phyloP scores from a whole-genome alignment of 2,329 filamentous ascomycete species.

The Fusarium citri region DNA sequence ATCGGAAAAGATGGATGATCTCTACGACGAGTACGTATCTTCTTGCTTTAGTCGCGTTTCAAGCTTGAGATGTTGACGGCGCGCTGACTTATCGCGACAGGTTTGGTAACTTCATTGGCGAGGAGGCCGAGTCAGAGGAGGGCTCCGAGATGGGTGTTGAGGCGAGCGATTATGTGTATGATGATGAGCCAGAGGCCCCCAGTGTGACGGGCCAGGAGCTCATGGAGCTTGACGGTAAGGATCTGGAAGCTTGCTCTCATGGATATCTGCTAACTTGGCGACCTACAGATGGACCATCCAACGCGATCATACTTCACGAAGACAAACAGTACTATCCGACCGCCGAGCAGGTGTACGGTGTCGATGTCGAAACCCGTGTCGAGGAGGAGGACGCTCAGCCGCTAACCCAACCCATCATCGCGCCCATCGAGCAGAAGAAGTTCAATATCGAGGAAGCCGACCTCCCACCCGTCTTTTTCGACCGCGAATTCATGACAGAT shows the following conservation, averaged over 20 bases:
- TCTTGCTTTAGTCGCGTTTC: slow-evolving; percentile 1
- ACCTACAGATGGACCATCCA: slow-evolving; percentile 80
- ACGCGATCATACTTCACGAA: slow-evolving; percentile 97
- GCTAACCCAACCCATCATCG: slow-evolving; percentile 91
- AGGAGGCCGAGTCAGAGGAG: slow-evolving; percentile 85
- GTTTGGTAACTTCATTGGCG: slow-evolving; percentile 98
- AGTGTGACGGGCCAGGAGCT: slow-evolving; percentile 79
- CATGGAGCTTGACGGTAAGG: slow-evolving; percentile 89
- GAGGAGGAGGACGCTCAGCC: slow-evolving; percentile 98
- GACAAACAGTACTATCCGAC: slow-evolving; percentile 99
- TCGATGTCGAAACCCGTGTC: slow-evolving; percentile 93
- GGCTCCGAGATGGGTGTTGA: slow-evolving; percentile 83
- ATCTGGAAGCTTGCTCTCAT: neutral
- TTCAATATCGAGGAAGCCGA: slow-evolving; percentile 94
- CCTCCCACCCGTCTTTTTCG: slow-evolving; percentile 87
- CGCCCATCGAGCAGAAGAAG: slow-evolving; percentile 93
- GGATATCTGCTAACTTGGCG: slow-evolving; percentile 21
- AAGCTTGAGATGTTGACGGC: slow-evolving; percentile 23
- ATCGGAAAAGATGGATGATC: slow-evolving; percentile 79
- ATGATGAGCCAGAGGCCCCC: slow-evolving; percentile 76
- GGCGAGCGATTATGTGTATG: slow-evolving; percentile 83
- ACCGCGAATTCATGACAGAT: slow-evolving; percentile 92
- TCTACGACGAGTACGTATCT: slow-evolving; percentile 85
- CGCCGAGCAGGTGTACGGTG: slow-evolving; percentile 94
- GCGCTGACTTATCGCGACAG: slow-evolving; percentile 58